Evolutionary conservation across 2,329 filamentous ascomycete species (phyloP).

Genomic region (Fusarium drepaniforme): DNA sequence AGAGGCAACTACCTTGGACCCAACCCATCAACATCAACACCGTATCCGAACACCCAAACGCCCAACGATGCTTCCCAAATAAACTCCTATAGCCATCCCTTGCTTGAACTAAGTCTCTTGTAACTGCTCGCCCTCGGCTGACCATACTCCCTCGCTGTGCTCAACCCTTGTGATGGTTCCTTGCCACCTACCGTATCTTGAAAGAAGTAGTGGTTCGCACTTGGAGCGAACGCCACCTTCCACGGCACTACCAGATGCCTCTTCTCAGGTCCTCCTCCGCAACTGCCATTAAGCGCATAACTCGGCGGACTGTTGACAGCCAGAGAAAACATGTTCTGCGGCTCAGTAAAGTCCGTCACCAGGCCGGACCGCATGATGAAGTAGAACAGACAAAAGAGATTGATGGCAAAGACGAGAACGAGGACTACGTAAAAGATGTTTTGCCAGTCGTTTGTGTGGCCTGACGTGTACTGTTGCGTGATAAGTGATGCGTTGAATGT

Average conservation of each 20-base stretch:
- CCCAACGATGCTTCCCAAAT: not conserved
- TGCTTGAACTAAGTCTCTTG: conserved; percentile 45
- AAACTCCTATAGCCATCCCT: conserved; percentile 41
- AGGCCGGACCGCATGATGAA: conserved; percentile 66
- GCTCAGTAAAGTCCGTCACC: conserved; percentile 84
- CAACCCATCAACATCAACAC: not conserved
- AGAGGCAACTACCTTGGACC: not conserved
- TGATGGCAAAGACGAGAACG: conserved; percentile 73
- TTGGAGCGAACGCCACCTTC: conserved; percentile 54
- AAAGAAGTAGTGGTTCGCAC: conserved; percentile 58
- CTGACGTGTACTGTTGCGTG: conserved; percentile 78
- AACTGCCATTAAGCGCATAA: conserved; percentile 51
- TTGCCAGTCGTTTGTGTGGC: conserved; percentile 71
- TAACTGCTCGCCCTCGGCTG: conserved; percentile 38
- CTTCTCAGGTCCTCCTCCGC: conserved; percentile 52
- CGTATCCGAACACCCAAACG: conserved; percentile 2
- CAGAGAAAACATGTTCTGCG: conserved; percentile 79
- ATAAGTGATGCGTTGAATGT: conserved; percentile 73
- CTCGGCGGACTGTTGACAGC: conserved; percentile 71
- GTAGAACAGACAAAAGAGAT: conserved; percentile 74
- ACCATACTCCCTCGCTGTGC: conserved; percentile 34
- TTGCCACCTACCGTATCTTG: conserved; percentile 52
- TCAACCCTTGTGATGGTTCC: conserved; percentile 51
- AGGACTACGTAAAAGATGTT: conserved; percentile 76
- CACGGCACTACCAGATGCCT: conserved; percentile 56